Evolutionary conservation across 768 basidiomycete genomes (phyloP).

Genomic region (Tulasnella sp.): DNA sequence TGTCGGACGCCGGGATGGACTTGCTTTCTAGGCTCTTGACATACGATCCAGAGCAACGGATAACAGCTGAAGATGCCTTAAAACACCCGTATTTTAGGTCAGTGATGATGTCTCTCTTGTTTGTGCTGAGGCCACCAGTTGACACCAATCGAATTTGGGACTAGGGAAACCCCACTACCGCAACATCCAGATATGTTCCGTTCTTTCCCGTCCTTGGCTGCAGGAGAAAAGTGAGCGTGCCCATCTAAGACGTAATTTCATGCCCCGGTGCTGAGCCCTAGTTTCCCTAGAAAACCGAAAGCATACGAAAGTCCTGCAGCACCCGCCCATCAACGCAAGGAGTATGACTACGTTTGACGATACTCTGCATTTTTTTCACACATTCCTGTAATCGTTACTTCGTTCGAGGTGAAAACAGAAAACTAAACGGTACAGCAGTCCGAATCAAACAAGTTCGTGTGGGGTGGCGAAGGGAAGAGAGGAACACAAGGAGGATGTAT

Average conservation of each 20-base stretch:
- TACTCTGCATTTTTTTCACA: background rate
- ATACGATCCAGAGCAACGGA: conserved; percentile 84
- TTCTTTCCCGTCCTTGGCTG: conserved; percentile 92
- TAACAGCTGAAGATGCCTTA: conserved; percentile 85
- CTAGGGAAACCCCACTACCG: conserved; percentile 86
- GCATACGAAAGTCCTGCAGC: conserved; percentile 23
- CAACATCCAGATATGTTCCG: conserved; percentile 95
- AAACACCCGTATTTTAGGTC: conserved; percentile 90
- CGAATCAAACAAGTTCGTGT: background rate
- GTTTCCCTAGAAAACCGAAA: conserved; percentile 17
- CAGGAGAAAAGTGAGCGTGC: conserved; percentile 79
- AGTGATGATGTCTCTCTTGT: conserved; percentile 32
- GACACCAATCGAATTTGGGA: background rate
- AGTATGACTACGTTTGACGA: conserved; percentile 21
- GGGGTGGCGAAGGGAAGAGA: background rate
- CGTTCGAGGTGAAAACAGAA: background rate
- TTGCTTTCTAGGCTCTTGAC: conserved; percentile 73
- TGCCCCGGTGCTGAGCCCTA: background rate
- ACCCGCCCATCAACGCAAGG: conserved; percentile 16
- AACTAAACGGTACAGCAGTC: background rate
- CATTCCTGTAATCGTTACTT: background rate
- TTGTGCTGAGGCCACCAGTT: background rate
- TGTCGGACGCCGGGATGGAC: conserved; percentile 80
- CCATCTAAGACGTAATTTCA: background rate
- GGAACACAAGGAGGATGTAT: background rate